Evolutionary conservation across 768 basidiomycete genomes (phyloP), one percentile per base, ranked within the genome.

Genomic region (Pulveroboletus sp.): DNA sequence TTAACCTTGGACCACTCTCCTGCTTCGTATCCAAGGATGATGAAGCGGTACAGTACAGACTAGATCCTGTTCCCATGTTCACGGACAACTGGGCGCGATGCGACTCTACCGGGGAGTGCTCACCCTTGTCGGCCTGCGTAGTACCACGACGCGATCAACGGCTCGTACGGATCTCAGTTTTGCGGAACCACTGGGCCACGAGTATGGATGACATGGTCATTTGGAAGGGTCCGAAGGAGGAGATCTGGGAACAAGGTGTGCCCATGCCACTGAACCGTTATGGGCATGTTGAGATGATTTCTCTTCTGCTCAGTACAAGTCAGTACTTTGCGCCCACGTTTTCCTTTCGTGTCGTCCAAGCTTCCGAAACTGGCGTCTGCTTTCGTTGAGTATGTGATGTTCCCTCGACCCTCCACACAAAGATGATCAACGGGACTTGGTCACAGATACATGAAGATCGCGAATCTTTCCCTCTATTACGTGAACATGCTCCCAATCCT

Each of bases 401-500:
- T 29, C 29, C 14, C 10, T 4, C 17, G 12, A 23, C 26, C 42
- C 29, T 27, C 13, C 20, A 17, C 20, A 32, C 3, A 13, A n/a
- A 9, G 14, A 40, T 19, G 2, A 17, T 23, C 43, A 30, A 56
- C 16, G 31, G 5, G 37, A 17, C 7, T 14, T 36, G 4, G n/a
- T 26, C 11, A 47, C 55, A 86, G 87, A 52, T 88, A 87, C 51
- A 65, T 83, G 51, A 68, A 71, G 29, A 78, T 80, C 60, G 75
- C 87, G 2, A 81, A 83, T n/a, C 65, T 93, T 27, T 92, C 89
- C 3, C 72, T 94, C 2, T 92, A 80, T 64, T 68, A 92, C 49
- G 83, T 93, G 71, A 94, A 94, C 63, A 76, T 89, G 23, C 73
- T 93, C 20, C 90, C 92, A 0, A 63, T 93, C 29, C 78, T 79